Evolutionary conservation across 805 yeast genomes (phyloP).

Genomic region (Priceomyces castillae): DNA sequence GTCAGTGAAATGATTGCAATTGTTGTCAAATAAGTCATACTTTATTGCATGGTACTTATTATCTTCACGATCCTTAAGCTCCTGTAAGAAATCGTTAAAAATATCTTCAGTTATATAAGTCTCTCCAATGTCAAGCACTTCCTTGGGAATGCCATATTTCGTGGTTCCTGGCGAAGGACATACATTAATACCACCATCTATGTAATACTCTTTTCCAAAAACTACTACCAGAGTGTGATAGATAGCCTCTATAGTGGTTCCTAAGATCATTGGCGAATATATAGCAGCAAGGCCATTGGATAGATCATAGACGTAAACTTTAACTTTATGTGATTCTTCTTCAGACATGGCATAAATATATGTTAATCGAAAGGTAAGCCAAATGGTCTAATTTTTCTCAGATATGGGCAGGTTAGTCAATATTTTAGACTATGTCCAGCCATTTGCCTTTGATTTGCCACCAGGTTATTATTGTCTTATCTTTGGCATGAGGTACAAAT

Average conservation of each 20-base stretch:
- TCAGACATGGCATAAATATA: conserved; percentile 15
- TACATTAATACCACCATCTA: conserved; percentile 55
- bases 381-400: too few species aligned
- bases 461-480: not conserved
- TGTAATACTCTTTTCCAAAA: conserved; percentile 53
- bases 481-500: not conserved
- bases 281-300: conserved; percentile 59
- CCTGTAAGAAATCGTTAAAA: conserved; percentile 51
- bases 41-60: conserved; percentile 42
- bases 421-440: too few species aligned
- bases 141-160: conserved; percentile 57
- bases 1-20: conserved; percentile 67
- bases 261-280: conserved; percentile 50
- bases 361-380: too few species aligned
- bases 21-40: conserved; percentile 60
- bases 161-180: conserved; percentile 47
- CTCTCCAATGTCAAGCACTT: conserved; percentile 51
- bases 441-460: not conserved
- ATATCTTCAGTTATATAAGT: conserved; percentile 53
- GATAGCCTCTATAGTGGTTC: conserved; percentile 56
- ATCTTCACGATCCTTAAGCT: conserved; percentile 39
- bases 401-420: too few species aligned
- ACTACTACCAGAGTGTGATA: conserved; percentile 65
- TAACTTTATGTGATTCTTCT: conserved; percentile 35
- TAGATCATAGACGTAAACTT: conserved; percentile 61